phyloP scores from a whole-genome alignment of 1,284 basidiomycete species.

The Austroboletus rostrupii region DNA sequence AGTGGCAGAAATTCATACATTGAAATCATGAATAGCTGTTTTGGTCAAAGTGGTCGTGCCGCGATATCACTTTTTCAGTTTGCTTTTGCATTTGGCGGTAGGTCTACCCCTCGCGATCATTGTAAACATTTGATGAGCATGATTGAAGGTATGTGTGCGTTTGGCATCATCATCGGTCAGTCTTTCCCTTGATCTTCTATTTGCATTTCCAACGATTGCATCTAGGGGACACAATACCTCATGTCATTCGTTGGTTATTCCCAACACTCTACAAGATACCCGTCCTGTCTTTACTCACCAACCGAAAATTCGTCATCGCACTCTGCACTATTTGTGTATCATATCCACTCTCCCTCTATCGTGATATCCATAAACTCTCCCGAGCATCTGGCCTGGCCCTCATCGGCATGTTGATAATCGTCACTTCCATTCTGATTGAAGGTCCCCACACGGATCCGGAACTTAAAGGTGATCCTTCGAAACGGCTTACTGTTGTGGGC shows the following conservation, averaged over 20 bases:
- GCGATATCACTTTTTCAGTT: conserved; percentile 98
- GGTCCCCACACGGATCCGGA: conserved; percentile 78
- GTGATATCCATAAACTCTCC: conserved; percentile 95
- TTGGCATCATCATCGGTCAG: conserved; percentile 83
- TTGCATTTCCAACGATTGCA: neutral
- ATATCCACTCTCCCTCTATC: conserved; percentile 92
- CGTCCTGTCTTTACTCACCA: conserved; percentile 72
- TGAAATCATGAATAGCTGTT: conserved; percentile 94
- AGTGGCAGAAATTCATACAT: conserved; percentile 92
- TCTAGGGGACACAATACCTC: conserved; percentile 90
- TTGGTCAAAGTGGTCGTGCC: conserved; percentile 82
- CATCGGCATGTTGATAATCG: conserved; percentile 93
- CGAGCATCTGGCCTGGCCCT: conserved; percentile 88
- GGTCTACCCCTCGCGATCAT: conserved; percentile 24
- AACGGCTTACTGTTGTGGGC: conserved; percentile 70
- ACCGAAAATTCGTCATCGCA: conserved; percentile 85
- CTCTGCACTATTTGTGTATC: conserved; percentile 85
- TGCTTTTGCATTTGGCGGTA: conserved; percentile 93
- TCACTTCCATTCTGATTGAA: conserved; percentile 81
- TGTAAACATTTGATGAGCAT: conserved; percentile 3
- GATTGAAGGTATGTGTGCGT: conserved; percentile 84
- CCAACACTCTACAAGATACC: conserved; percentile 70
- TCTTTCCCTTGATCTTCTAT: conserved; percentile 34
- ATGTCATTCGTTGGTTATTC: conserved; percentile 86
- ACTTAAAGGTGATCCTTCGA: conserved; percentile 72